phyloP scores from a whole-genome alignment of 176 grass and related monocot species.

The Lolium multiflorum region DNA sequence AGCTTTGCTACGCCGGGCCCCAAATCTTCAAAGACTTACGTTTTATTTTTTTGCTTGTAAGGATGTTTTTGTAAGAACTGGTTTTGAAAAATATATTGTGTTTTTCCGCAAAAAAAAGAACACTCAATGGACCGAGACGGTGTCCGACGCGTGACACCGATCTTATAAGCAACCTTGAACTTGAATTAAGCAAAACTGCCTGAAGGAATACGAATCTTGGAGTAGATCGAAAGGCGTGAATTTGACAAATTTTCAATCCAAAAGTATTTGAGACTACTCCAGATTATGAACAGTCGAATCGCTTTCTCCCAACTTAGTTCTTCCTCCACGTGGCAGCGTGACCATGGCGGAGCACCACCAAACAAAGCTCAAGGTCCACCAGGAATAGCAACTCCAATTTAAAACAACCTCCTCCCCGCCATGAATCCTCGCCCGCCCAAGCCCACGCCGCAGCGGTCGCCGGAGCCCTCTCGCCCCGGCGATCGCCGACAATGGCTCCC shows the following conservation, averaged over 20 bases:
- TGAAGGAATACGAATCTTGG: background rate
- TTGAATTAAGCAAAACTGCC: too few species aligned
- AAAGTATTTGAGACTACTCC: background rate
- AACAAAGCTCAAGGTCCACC: conserved; percentile 23
- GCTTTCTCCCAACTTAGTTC: conserved; percentile 11
- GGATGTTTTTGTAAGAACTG: too few species aligned
- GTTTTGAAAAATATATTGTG: too few species aligned
- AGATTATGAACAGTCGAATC: background rate
- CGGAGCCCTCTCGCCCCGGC: conserved; percentile 47
- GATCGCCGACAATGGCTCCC: conserved; percentile 48
- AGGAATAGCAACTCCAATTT: conserved; percentile 47
- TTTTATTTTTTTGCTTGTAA: too few species aligned
- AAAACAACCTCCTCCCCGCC: conserved; percentile 25
- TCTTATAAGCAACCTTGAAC: too few species aligned
- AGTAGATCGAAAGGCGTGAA: background rate
- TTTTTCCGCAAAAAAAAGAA: too few species aligned
- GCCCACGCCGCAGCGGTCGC: conserved; percentile 36
- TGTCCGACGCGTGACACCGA: too few species aligned
- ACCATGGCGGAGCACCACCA: background rate
- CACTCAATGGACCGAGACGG: too few species aligned
- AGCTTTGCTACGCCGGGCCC: too few species aligned
- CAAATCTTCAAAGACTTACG: too few species aligned
- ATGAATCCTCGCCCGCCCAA: conserved; percentile 36
- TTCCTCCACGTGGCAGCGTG: conserved; percentile 26
- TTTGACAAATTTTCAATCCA: background rate